Conservation (phyloP, 257 asterid species). For the Ophiorrhiza pumila region DNA sequence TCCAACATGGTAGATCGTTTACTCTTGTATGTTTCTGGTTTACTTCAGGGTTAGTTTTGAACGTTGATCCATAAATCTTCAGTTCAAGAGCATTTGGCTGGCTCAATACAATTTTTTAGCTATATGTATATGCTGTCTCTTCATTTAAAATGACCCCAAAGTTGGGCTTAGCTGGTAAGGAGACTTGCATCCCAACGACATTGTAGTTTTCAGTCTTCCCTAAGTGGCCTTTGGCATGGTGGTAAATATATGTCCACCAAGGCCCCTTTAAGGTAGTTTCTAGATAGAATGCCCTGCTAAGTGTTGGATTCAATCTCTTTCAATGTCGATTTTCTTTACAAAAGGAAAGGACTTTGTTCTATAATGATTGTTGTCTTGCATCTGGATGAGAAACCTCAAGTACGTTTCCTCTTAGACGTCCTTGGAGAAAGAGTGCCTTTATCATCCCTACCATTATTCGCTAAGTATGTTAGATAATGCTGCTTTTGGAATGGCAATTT, state of each 20-base stretch:
- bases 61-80: not conserved
- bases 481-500: slow-evolving; percentile 6
- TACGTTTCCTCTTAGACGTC: not conserved
- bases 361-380: not conserved
- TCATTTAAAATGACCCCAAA: not conserved
- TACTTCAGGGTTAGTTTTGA: not conserved
- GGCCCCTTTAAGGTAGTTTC: not conserved
- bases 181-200: not conserved
- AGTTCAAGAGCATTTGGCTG: not conserved
- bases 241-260: not conserved
- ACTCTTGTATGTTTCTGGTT: not conserved
- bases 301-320: not conserved
- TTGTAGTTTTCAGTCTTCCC: not conserved
- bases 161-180: not conserved
- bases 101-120: not conserved
- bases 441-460: not conserved
- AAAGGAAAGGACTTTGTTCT: not conserved
- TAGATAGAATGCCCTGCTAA: not conserved
- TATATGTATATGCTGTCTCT: slow-evolving; percentile 1
- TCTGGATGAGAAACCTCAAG: not conserved
- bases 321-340: not conserved
- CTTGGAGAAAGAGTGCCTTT: not conserved
- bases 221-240: not conserved
- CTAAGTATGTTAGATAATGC: not conserved
- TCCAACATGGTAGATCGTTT: not conserved